A percentile compares a stretch with the other conserved stretches of the same genome.
Conservation (phyloP, 495 filamentous ascomycete species). For the Alectoria sarmentosa region DNA sequence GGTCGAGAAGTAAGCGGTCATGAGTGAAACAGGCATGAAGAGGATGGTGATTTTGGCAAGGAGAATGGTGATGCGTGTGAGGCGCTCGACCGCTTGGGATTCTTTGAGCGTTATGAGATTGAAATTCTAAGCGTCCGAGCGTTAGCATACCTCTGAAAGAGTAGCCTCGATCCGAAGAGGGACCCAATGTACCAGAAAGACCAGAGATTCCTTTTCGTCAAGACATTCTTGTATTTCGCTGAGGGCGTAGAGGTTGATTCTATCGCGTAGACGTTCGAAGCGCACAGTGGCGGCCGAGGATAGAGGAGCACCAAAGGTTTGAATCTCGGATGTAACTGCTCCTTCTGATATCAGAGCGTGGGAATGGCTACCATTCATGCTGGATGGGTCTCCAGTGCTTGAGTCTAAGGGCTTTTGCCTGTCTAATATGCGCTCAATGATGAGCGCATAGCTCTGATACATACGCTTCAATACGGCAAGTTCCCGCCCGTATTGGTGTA, state of each 20-base stretch:
- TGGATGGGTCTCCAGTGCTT: conserved; percentile 2
- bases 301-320: conserved; percentile 49
- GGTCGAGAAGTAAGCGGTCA: conserved; percentile 79
- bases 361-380: neutral
- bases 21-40: conserved; percentile 75
- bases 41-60: conserved; percentile 77
- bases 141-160: conserved; percentile 21
- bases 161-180: neutral
- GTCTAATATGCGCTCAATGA: conserved; percentile 66
- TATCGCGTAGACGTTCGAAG: conserved; percentile 70
- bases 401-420: conserved; percentile 33
- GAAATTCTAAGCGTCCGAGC: conserved; percentile 54
- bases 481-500: conserved; percentile 65
- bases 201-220: conserved; percentile 69
- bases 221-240: conserved; percentile 75
- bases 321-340: conserved; percentile 24
- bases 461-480: conserved; percentile 63
- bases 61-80: conserved; percentile 75
- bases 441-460: conserved; percentile 70
- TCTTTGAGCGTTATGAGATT: conserved; percentile 82
- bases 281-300: conserved; percentile 59
- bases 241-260: conserved; percentile 70
- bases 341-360: neutral
- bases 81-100: conserved; percentile 66
- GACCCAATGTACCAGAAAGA: conserved; percentile 49